Base-by-base conservation (phyloP, 768 basidiomycete genomes). In the Tylopilus subfusipes region DNA sequence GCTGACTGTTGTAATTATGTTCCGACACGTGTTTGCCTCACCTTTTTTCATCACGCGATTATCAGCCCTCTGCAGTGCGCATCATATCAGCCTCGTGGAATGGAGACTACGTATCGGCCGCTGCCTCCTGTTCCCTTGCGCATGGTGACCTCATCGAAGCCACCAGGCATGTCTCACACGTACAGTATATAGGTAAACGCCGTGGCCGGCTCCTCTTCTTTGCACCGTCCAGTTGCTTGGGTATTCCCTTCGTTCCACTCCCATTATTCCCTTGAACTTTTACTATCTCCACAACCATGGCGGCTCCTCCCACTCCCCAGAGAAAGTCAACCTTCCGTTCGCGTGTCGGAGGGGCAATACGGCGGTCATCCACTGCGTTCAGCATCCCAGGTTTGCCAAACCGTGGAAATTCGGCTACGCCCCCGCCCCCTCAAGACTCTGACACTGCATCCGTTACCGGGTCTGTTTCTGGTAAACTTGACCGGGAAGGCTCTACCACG, bases 331-430 rank as follows among this genome's bases (percentile, higher is more conserved):
- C 78, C 42, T 75, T 80, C 63, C 84, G 86, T 69, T 70, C 75
- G 38, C 83, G 86, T 47, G 78, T 87, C 73, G 82, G 82, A 47
- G 77, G 75, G 45, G 80, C 74, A 48, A 75, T 86, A 65, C 79
- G 84, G 9, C 82, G 85, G 48, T 79, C 84, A 4, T 86, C 86
- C 18, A 79, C 81, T 4, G 72, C 78, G 10, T 75, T 85, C 56
- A 68, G 71, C 38, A 71, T 82, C 38, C 69, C 69, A 19, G 58
- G 61, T 34, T 71, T 57, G 68, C 80, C 47, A 45, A 57, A 62
- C 52, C 75, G 58, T 52, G 58, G 50, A 5, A 39, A 18, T 25
- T 67, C 71, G 53, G 9, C 58, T 9, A 51, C 72, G 56, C 52
- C 71, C 58, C 54, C 57, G 43, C 54, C 57, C 53, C 67, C 51